Conservation (phyloP, 176 grass and related monocot species). For the Oryza nivara region DNA sequence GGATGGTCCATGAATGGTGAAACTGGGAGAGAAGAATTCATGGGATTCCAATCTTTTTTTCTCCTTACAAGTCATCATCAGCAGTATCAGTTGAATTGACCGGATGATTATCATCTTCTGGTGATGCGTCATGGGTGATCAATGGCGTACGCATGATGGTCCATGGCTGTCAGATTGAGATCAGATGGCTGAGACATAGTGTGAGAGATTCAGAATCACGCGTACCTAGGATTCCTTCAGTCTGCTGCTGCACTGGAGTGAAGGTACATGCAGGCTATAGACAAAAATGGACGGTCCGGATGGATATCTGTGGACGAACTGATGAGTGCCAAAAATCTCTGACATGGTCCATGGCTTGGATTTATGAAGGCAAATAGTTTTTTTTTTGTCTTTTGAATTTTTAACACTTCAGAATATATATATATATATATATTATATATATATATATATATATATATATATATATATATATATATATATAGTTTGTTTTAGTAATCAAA, state of each 20-base stretch:
- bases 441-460: too few species aligned
- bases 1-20: slow-evolving; percentile 17
- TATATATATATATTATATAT: too few species aligned
- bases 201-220: background rate
- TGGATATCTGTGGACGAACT: background rate
- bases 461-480: too few species aligned
- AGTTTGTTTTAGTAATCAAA: background rate
- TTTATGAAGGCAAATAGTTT: background rate
- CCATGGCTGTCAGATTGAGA: background rate
- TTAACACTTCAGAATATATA: background rate
- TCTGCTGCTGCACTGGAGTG: background rate
- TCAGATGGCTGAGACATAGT: background rate
- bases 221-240: slow-evolving; percentile 16
- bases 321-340: background rate
- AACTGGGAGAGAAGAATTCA: background rate
- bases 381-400: too few species aligned
- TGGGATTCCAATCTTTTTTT: slow-evolving; percentile 4
- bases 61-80: background rate
- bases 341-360: background rate
- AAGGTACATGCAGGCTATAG: background rate
- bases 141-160: background rate
- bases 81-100: slow-evolving; percentile 12
- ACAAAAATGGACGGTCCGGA: slow-evolving; percentile 10
- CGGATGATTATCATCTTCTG: background rate
- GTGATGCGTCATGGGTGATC: background rate